A percentile compares a stretch with the other conserved stretches of the same genome.
These are phyloP conservation scores for Cytospora paraplurivora DNA, from an alignment of 2,329 filamentous ascomycete genomes.

Conservation along the genomic window DNA sequence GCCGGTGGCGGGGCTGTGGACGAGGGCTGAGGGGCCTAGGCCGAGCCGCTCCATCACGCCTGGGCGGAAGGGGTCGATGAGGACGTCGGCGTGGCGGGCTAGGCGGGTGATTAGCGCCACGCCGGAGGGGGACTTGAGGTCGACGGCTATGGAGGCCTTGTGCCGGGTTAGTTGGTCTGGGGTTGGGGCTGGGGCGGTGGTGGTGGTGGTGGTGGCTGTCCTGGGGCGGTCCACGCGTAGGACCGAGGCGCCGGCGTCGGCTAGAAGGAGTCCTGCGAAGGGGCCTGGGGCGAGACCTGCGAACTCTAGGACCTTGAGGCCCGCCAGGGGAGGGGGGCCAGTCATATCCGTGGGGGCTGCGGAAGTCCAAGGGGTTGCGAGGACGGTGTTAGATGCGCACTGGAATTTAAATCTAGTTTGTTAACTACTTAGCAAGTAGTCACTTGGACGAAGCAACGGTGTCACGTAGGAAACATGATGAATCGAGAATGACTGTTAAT, in stretches of 20 bases:
- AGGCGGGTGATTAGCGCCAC: conserved; percentile 68
- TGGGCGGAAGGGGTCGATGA: conserved; percentile 93
- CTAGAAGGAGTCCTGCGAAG: conserved; percentile 84
- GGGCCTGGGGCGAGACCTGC: conserved; percentile 71
- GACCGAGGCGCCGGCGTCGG: conserved; percentile 86
- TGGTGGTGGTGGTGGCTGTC: too few relatives aligned
- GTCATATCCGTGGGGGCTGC: conserved; percentile 37
- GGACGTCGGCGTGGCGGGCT: conserved; percentile 65
- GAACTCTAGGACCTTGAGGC: conserved; percentile 61
- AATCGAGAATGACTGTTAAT: too few relatives aligned
- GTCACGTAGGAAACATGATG: too few relatives aligned
- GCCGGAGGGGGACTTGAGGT: conserved; percentile 71
- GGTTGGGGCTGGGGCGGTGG: too few relatives aligned
- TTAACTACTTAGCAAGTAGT: too few relatives aligned
- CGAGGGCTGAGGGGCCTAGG: conserved; percentile 70
- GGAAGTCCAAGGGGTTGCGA: neutral
- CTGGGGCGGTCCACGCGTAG: conserved; percentile 76
- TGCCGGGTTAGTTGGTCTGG: conserved; percentile 75
- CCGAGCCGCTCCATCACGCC: conserved; percentile 85
- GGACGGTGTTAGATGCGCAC: neutral
- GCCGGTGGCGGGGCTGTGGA: conserved; percentile 50
- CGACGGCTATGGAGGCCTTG: conserved; percentile 78
- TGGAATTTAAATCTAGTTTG: too few relatives aligned
- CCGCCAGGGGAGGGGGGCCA: conserved; percentile 46
- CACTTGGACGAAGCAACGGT: too few relatives aligned